These are phyloP conservation scores for Echria macrotheca DNA, from an alignment of 495 filamentous ascomycete genomes.

Conservation along the genomic window DNA sequence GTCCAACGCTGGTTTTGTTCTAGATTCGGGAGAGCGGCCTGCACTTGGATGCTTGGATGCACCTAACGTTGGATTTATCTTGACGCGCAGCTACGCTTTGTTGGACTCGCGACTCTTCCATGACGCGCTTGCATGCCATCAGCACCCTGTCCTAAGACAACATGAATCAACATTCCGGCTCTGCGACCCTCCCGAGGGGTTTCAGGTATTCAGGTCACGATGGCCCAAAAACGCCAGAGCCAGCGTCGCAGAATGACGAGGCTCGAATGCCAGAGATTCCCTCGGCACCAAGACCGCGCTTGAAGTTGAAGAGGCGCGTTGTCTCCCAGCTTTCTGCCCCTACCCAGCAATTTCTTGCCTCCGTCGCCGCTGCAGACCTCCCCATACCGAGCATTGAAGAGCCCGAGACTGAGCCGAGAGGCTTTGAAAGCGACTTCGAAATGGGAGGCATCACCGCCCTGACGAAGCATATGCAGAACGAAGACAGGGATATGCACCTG, in stretches of 20 bases:
- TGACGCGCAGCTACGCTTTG: conserved; percentile 9
- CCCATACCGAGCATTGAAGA: conserved; percentile 51
- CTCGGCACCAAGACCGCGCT: conserved; percentile 39
- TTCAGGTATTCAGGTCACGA: conserved; percentile 33
- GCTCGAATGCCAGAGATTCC: conserved; percentile 33
- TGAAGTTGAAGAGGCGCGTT: conserved; percentile 43
- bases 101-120: conserved; percentile 16
- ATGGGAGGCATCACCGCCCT: conserved; percentile 26
- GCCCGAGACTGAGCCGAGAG: conserved; percentile 24
- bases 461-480: conserved; percentile 20
- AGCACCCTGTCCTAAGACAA: conserved; percentile 17
- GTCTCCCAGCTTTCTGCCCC: conserved; percentile 44
- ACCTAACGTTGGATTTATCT: no score
- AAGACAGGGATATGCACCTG: conserved; percentile 29
- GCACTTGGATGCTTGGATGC: no score
- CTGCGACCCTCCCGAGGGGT: conserved; percentile 35
- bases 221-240: conserved; percentile 43
- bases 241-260: conserved; percentile 26
- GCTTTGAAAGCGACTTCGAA: conserved; percentile 33
- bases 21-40: no score
- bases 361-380: conserved; percentile 51
- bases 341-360: conserved; percentile 52
- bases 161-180: conserved; percentile 40
- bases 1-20: no score
- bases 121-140: conserved; percentile 24